Evolutionary conservation across 2,329 filamentous ascomycete genomes (phyloP).

Genomic region (Sporothrix euskadiensis): DNA sequence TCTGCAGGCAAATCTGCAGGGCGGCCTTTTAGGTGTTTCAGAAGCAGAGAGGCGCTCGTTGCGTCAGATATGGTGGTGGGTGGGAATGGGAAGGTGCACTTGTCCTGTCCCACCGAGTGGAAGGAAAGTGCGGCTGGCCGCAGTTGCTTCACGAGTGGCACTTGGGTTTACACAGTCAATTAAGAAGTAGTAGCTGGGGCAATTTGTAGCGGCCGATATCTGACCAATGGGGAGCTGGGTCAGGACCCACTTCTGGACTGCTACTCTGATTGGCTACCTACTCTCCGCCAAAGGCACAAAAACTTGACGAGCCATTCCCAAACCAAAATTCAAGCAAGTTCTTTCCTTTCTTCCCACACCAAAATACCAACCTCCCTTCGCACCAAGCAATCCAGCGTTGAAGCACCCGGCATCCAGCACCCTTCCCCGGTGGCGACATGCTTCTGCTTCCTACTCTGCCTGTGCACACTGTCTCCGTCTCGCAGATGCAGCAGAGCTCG

Average conservation of each 20-base stretch:
- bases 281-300: conserved; percentile 2
- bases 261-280: not conserved
- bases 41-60: conserved; percentile 17
- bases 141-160: not conserved
- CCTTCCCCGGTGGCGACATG: conserved; percentile 23
- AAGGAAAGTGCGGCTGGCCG: not conserved
- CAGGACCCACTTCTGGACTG: not conserved
- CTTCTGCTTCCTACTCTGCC: conserved; percentile 14
- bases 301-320: not conserved
- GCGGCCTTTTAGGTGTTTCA: conserved; percentile 27
- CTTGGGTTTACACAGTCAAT: too few relatives aligned
- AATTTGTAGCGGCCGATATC: not conserved
- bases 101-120: not conserved
- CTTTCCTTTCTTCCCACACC: not conserved
- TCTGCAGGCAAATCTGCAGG: conserved; percentile 27
- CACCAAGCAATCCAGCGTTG: not conserved
- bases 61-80: conserved; percentile 10
- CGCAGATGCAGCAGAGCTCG: conserved; percentile 25
- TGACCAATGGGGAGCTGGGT: conserved; percentile 11
- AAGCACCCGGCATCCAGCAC: not conserved
- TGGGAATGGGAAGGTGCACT: not conserved
- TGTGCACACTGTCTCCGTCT: conserved; percentile 13
- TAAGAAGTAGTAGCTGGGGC: too few relatives aligned
- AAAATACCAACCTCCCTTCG: not conserved
- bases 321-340: conserved; percentile 8